A percentile compares a stretch with the other conserved stretches of the same genome.
phyloP scores from a whole-genome alignment of 257 asterid species.

The Lavandula angustifolia region DNA sequence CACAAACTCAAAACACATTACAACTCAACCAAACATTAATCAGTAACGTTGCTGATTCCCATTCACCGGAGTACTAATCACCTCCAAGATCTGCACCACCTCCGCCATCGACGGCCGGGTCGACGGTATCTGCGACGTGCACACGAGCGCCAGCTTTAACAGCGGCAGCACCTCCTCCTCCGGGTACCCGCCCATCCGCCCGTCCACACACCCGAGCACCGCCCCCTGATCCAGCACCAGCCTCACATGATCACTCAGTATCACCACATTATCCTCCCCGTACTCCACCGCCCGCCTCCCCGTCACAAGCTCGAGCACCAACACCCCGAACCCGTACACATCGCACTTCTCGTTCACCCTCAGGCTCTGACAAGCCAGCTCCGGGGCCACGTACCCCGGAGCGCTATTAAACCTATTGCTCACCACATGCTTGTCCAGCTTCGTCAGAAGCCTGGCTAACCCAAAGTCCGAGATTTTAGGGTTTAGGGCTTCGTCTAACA shows the following conservation, averaged over 20 bases:
- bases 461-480: constrained; percentile 84
- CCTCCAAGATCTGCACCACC: constrained; percentile 93
- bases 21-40: too few species aligned
- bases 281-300: constrained; percentile 77
- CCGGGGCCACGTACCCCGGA: constrained; percentile 91
- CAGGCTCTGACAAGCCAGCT: constrained; percentile 80
- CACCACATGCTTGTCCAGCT: constrained; percentile 60
- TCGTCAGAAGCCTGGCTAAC: constrained; percentile 61
- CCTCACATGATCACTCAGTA: constrained; percentile 77
- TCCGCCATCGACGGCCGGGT: constrained; percentile 98
- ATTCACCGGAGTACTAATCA: constrained; percentile 62
- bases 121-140: constrained; percentile 95
- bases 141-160: constrained; percentile 76
- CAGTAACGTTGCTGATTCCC: too few species aligned
- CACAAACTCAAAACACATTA: too few species aligned
- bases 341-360: constrained; percentile 94
- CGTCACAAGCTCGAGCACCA: constrained; percentile 80
- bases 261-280: constrained; percentile 82
- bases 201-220: constrained; percentile 73
- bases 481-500: constrained; percentile 63
- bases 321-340: constrained; percentile 80
- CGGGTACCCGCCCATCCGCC: constrained; percentile 61
- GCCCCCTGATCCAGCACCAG: constrained; percentile 78
- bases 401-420: constrained; percentile 70
- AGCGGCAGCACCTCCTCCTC: constrained; percentile 89